These are phyloP conservation scores for Rhizopogon parksii DNA, from an alignment of 1,284 basidiomycete species.

Conservation along the genomic window DNA sequence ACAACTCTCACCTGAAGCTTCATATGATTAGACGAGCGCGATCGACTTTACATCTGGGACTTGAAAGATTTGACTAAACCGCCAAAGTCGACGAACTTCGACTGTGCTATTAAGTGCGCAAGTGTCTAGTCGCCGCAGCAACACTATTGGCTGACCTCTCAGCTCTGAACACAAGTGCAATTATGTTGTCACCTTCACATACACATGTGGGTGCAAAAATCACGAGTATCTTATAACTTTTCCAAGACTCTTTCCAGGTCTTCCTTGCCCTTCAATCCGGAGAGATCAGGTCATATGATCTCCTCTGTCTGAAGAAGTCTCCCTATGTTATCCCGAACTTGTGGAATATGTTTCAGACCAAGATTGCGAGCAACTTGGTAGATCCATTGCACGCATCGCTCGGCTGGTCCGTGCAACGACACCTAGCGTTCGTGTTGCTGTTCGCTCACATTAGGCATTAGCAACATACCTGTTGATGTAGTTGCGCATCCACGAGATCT, in stretches of 20 bases:
- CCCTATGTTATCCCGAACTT: constrained; percentile 64
- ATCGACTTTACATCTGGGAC: constrained; percentile 66
- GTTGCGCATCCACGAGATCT: constrained; percentile 76
- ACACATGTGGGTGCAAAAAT: constrained; percentile 50
- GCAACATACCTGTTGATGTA: constrained; percentile 48
- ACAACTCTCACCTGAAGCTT: constrained; percentile 1
- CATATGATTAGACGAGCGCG: constrained; percentile 47
- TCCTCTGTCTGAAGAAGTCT: constrained; percentile 58
- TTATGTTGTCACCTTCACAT: constrained; percentile 68
- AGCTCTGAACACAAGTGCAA: constrained; percentile 35
- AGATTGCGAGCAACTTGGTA: background rate
- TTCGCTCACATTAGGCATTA: constrained; percentile 15
- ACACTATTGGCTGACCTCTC: background rate
- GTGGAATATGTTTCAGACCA: constrained; percentile 70
- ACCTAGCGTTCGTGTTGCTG: background rate
- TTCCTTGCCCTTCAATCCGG: constrained; percentile 55
- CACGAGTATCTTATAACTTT: background rate
- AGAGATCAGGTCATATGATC: constrained; percentile 63
- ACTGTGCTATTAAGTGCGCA: constrained; percentile 40
- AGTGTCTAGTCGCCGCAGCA: background rate
- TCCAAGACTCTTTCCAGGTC: constrained; percentile 32
- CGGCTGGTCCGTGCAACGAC: background rate
- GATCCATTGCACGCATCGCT: constrained; percentile 2
- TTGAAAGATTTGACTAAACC: constrained; percentile 46
- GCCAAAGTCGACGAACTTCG: constrained; percentile 46